These are phyloP conservation scores for Ramalina peruviana DNA, from an alignment of 495 filamentous ascomycete species.

Conservation along the genomic window DNA sequence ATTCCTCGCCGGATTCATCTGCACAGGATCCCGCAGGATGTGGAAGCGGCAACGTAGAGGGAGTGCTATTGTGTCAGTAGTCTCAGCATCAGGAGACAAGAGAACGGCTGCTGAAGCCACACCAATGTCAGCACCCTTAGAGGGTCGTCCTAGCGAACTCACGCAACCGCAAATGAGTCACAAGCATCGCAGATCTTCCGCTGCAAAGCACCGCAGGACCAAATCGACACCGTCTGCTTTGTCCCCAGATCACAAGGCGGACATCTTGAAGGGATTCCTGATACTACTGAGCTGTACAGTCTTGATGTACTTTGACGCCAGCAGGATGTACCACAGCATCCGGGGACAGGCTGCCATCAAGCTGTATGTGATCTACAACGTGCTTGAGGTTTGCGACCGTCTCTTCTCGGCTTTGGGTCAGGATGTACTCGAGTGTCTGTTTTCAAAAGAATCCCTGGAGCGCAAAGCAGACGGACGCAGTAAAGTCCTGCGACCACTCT, in stretches of 20 bases:
- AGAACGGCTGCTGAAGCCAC: not conserved
- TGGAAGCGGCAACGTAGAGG: constrained; percentile 43
- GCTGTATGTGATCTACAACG: constrained; percentile 96
- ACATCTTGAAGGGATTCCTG: constrained; percentile 78
- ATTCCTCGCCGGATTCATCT: constrained; percentile 58
- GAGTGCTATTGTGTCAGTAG: not conserved
- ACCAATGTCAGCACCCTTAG: not conserved
- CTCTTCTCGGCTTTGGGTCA: constrained; percentile 84
- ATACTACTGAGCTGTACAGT: constrained; percentile 72
- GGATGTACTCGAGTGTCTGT: constrained; percentile 90
- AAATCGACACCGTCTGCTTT: constrained; percentile 75
- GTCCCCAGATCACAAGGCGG: constrained; percentile 81
- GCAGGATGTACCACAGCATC: constrained; percentile 96
- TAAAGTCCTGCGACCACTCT: constrained; percentile 80
- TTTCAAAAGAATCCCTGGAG: constrained; percentile 82
- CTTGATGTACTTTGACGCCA: constrained; percentile 87
- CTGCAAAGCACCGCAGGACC: constrained; percentile 53
- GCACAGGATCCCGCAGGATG: constrained; percentile 58
- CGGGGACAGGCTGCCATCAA: constrained; percentile 94
- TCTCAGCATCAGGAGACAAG: not conserved
- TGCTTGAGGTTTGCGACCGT: constrained; percentile 78
- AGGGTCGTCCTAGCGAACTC: not conserved
- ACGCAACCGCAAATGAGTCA: not conserved
- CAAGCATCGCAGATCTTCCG: constrained; percentile 16
- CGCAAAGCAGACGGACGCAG: constrained; percentile 77